Percentiles rank a stretch among this genome's conserved stretches.
These are phyloP conservation scores for Hypoxylon lenormandii DNA, from an alignment of 495 filamentous ascomycete species.

Conservation along the genomic window DNA sequence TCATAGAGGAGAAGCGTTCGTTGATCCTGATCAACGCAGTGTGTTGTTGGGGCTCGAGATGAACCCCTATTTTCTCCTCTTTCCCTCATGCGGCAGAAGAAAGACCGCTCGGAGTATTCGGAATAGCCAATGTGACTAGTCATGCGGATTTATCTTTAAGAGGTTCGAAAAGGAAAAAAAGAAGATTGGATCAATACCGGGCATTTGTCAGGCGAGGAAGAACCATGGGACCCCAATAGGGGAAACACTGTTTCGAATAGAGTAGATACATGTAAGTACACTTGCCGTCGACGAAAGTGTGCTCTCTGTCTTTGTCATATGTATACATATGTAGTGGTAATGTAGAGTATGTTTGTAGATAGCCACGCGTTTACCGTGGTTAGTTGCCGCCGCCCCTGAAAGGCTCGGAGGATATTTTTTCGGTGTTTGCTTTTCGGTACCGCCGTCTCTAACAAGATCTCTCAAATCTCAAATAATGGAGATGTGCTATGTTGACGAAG, in stretches of 20 bases:
- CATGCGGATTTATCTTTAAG: neutral
- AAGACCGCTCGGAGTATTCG: slow-evolving; percentile 12
- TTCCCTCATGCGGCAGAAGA: slow-evolving; percentile 7
- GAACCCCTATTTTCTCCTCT: slow-evolving; percentile 7
- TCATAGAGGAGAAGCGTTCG: too few relatives aligned
- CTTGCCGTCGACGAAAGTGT: neutral
- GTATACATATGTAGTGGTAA: neutral
- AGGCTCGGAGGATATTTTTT: neutral
- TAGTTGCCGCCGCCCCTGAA: neutral
- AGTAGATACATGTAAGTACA: slow-evolving; percentile 5
- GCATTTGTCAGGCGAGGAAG: neutral
- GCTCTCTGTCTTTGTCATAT: neutral
- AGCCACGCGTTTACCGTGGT: slow-evolving; percentile 2
- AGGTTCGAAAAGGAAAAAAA: neutral
- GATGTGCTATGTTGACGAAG: too few relatives aligned
- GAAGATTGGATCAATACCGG: neutral
- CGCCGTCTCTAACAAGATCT: too few relatives aligned
- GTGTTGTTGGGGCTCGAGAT: slow-evolving; percentile 1
- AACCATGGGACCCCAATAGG: neutral
- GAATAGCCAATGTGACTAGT: slow-evolving; percentile 1
- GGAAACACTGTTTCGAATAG: slow-evolving; percentile 12
- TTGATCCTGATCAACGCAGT: too few relatives aligned
- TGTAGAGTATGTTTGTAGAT: neutral
- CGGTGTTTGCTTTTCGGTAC: too few relatives aligned
- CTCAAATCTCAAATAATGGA: too few relatives aligned